Conservation (phyloP, 176 grass and related monocot genomes). For the Eragrostis curvula region DNA sequence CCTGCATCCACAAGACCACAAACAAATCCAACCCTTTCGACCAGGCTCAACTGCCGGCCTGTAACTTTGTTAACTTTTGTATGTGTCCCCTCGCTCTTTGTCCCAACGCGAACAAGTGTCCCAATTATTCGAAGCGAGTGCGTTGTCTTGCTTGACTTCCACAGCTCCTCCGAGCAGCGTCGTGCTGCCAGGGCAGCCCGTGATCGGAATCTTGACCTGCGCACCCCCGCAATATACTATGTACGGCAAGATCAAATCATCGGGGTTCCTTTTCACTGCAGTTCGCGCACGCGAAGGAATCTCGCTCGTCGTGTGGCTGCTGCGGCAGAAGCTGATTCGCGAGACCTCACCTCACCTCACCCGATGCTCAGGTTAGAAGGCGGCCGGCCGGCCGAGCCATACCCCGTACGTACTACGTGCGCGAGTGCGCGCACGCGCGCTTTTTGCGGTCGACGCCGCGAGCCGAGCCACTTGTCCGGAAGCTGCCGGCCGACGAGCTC, state of each 20-base stretch:
- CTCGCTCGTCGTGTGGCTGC: background rate
- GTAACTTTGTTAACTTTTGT: too few relatives aligned
- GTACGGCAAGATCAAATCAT: background rate
- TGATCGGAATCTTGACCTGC: conserved; percentile 32
- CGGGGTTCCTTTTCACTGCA: background rate
- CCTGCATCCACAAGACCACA: too few relatives aligned
- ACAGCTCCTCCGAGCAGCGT: background rate
- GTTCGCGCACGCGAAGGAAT: conserved; percentile 15
- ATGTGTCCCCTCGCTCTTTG: background rate
- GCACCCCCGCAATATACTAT: background rate
- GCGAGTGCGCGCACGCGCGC: background rate
- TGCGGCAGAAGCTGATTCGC: background rate
- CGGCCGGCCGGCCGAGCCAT: background rate
- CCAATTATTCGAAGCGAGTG: background rate
- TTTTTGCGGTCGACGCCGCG: background rate
- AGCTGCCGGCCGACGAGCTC: background rate
- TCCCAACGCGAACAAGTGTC: conserved; percentile 22
- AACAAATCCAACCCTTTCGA: background rate
- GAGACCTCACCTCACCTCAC: background rate
- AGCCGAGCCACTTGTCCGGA: background rate
- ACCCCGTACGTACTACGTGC: background rate
- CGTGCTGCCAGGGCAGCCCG: background rate
- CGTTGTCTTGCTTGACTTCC: background rate
- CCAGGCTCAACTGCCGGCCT: too few relatives aligned
- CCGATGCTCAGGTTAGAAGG: conserved; percentile 3